These are phyloP conservation scores for Cadophora malorum DNA, from an alignment of 2,329 filamentous ascomycete genomes.

Conservation along the genomic window DNA sequence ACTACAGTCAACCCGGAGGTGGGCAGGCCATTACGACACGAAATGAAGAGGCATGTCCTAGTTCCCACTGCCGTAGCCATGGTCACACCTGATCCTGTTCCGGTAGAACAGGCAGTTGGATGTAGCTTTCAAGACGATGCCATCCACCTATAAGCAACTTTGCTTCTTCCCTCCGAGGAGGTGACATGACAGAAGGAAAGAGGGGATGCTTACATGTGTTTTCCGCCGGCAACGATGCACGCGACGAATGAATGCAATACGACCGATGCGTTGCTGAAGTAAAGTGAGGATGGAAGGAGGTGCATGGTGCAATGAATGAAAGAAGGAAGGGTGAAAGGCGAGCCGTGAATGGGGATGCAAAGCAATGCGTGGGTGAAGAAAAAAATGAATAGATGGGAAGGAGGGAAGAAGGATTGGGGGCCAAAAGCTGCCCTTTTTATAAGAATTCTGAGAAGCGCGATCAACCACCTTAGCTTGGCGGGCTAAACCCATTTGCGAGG, in stretches of 20 bases:
- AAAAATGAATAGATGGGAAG: constrained; percentile 9
- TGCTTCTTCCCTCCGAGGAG: not conserved
- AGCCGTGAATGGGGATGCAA: not conserved
- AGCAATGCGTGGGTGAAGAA: not conserved
- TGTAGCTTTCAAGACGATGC: not conserved
- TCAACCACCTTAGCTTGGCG: not conserved
- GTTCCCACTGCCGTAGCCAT: constrained; percentile 6
- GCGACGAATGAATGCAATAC: not conserved
- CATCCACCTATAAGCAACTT: constrained; percentile 10
- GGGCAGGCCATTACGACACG: constrained; percentile 10
- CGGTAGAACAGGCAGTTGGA: not conserved
- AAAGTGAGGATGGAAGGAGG: not conserved
- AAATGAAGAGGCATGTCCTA: not conserved
- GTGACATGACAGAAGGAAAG: not conserved
- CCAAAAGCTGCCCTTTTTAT: not conserved
- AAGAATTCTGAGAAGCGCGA: not conserved
- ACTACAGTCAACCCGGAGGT: constrained; percentile 12
- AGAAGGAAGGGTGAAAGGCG: not conserved
- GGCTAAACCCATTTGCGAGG: not conserved
- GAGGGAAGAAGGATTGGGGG: not conserved
- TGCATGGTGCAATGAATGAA: not conserved
- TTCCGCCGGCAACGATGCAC: not conserved
- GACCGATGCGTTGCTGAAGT: not conserved
- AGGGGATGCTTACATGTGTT: not conserved
- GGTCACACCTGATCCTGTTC: not conserved